Percentiles rank a stretch among this genome's conserved stretches.
Evolutionary conservation across 257 asterid species (phyloP).

Genomic region (Vinca minor): DNA sequence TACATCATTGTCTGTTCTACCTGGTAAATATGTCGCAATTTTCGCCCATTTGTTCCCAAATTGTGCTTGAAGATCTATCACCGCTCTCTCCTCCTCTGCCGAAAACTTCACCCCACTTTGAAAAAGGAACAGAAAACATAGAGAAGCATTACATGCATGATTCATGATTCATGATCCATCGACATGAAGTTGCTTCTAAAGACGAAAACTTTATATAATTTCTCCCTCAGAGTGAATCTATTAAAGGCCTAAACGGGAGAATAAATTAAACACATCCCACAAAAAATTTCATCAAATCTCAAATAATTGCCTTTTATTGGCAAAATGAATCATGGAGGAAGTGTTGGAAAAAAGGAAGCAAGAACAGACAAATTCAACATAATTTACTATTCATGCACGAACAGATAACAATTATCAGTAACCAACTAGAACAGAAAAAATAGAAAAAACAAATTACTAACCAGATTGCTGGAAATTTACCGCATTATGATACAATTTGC

Average conservation of each 20-base stretch:
- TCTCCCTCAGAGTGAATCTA: neutral
- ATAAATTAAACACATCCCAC: neutral
- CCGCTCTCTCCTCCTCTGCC: conserved; percentile 65
- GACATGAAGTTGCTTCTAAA: too few relatives aligned
- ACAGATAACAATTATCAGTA: too few relatives aligned
- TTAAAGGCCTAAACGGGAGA: neutral
- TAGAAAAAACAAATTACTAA: too few relatives aligned
- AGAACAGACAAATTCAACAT: too few relatives aligned
- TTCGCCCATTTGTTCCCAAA: conserved; percentile 88
- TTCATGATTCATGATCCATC: neutral
- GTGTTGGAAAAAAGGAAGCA: too few relatives aligned
- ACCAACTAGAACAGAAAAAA: too few relatives aligned
- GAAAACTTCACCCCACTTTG: conserved; percentile 79
- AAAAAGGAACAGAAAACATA: neutral
- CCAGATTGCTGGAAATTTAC: too few relatives aligned
- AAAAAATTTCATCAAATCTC: neutral
- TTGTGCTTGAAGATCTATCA: conserved; percentile 66
- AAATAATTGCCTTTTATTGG: too few relatives aligned
- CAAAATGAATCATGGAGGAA: too few relatives aligned
- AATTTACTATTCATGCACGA: too few relatives aligned
- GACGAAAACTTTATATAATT: neutral
- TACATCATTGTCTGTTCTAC: conserved; percentile 87
- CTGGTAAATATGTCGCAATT: conserved; percentile 64
- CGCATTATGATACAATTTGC: too few relatives aligned
- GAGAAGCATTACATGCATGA: neutral